Evolutionary conservation across 2,329 filamentous ascomycete species (phyloP), one percentile per base, ranked within the genome.

Genomic region (Apiospora malaysiana): DNA sequence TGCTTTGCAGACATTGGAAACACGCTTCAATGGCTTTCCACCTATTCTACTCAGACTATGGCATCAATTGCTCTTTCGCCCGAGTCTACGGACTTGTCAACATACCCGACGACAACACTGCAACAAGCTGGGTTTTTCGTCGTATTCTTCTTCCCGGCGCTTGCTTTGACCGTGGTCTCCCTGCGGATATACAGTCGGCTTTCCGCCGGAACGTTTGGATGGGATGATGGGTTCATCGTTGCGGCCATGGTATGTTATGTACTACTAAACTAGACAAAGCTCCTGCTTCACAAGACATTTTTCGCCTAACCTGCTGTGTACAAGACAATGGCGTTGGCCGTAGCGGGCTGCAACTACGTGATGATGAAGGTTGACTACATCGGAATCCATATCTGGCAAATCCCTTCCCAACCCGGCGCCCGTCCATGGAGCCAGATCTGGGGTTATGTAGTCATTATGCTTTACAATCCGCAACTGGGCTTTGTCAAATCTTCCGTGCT

Each of bases 401-500:
- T 75, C 8, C 74, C 74, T 74, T 40, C 67, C 45, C 14, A 73
- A 73, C 43, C 49, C 12, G 6, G 4, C 12, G 68, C 56, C 46
- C 27, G 68, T 12, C 45, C 32, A 1, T 21, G 70, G 74, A n/a
- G 74, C 72, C 32, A 71, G 72, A 74, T 74, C 63, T 75, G 74
- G 71, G 76, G 76, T 70, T 78, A 76, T 66, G 70, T 78, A n/a
- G 75, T 77, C 47, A 73, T 78, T 27, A 67, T 67, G 65, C 65
- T 67, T 6, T 45, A 43, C 65, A 46, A 45, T 16, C 40, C 40
- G n/a, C 40, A 78, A 65, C 74, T 81, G 9, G 77, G 76, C 23
- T 72, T 80, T 21, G 78, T 80, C 71, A 80, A 80, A 67, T 76
- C 74, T 1, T 81, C 79, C 1, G 76, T 80, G 10, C 75, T 81